Evolutionary conservation across 2,329 filamentous ascomycete species (phyloP).

Genomic region (Cercospora sp.): DNA sequence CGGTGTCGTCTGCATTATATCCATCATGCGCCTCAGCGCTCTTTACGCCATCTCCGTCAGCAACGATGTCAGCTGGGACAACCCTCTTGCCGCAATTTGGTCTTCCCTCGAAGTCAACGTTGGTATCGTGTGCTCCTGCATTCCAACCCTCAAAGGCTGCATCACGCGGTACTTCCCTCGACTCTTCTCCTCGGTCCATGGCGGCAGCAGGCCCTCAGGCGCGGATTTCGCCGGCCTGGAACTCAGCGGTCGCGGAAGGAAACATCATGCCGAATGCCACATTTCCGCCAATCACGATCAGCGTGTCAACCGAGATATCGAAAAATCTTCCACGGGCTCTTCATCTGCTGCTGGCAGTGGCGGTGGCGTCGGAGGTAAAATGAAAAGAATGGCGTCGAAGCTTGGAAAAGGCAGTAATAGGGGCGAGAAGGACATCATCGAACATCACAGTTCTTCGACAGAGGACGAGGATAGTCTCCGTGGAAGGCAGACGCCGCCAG

Average conservation of each 20-base stretch:
- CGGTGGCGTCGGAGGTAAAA: not conserved
- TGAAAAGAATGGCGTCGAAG: conserved; percentile 10
- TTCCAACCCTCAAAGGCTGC: conserved; percentile 34
- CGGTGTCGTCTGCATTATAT: conserved; percentile 33
- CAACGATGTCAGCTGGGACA: conserved; percentile 33
- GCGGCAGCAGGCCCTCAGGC: conserved; percentile 3
- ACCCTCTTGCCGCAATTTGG: conserved; percentile 32
- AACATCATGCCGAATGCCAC: conserved; percentile 13
- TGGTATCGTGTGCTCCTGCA: conserved; percentile 34
- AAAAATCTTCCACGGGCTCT: not conserved
- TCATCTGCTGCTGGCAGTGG: not conserved
- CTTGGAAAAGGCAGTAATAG: conserved; percentile 12
- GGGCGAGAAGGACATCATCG: conserved; percentile 10
- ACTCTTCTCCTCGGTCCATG: conserved; percentile 23
- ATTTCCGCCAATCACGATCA: conserved; percentile 20
- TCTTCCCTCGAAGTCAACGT: conserved; percentile 34
- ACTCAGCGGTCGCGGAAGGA: conserved; percentile 15
- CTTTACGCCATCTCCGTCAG: conserved; percentile 31
- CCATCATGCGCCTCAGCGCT: conserved; percentile 32
- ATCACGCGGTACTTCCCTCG: conserved; percentile 33
- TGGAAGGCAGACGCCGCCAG: conserved; percentile 4
- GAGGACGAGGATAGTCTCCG: conserved; percentile 7
- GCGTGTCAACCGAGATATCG: not conserved
- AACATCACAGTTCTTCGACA: not conserved
- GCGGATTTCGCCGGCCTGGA: conserved; percentile 10